phyloP scores from a whole-genome alignment of 1,284 basidiomycete species.

The Naganishia sp. region DNA sequence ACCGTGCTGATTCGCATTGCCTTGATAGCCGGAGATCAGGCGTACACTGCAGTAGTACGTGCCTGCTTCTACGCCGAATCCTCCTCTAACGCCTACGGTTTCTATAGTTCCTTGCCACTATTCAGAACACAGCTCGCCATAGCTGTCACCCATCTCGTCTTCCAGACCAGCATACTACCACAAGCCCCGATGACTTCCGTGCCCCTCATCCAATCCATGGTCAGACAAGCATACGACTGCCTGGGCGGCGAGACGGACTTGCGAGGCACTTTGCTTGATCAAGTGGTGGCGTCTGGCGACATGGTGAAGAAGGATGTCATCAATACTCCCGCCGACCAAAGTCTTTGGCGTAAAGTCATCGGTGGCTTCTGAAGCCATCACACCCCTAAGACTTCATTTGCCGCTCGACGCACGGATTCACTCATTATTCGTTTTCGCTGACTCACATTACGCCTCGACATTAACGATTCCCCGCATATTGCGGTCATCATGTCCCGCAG shows the following conservation, averaged over 20 bases:
- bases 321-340: conserved; percentile 17
- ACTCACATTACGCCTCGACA: not conserved
- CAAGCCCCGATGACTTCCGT: conserved; percentile 40
- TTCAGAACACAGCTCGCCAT: conserved; percentile 48
- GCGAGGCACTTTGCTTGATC: conserved; percentile 29
- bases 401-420: not conserved
- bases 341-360: conserved; percentile 14
- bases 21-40: conserved; percentile 45
- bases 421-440: conserved; percentile 22
- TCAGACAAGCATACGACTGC: conserved; percentile 45
- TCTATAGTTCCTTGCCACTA: conserved; percentile 45
- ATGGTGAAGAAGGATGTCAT: conserved; percentile 26
- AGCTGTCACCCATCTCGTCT: conserved; percentile 45
- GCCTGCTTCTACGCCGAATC: not conserved
- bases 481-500: not conserved
- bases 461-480: not conserved
- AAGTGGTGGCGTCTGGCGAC: conserved; percentile 21
- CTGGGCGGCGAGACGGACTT: conserved; percentile 42
- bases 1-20: no score
- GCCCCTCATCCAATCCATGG: conserved; percentile 41
- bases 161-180: conserved; percentile 38
- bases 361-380: conserved; percentile 10
- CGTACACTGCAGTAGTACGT: conserved; percentile 49
- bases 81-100: not conserved
- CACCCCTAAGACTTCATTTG: not conserved